Base-by-base conservation (phyloP, 2,329 filamentous ascomycete genomes). In the Curvularia sp. region DNA sequence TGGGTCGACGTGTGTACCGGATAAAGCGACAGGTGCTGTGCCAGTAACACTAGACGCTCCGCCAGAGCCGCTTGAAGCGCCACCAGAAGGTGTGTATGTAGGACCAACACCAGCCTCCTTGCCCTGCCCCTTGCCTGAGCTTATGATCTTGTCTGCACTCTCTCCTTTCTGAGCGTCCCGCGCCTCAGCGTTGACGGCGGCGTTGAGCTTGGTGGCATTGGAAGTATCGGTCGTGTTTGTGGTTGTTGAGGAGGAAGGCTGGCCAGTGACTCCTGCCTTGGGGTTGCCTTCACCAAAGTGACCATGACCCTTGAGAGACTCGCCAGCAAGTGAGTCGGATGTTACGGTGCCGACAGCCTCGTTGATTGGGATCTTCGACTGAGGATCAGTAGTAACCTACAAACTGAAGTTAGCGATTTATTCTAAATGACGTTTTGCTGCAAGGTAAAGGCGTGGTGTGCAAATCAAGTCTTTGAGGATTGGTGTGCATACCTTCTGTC, bases 311-410 rank as follows among this genome's bases (percentile, higher is more conserved):
- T 81, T 79, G 58, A 86, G 78, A 0, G 91, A 95, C 70, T 94
- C 88, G 58, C 87, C 89, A 10, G 92, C 92, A 5, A 96, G 86
- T 6, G 90, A 94, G 77, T 89, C 90, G 13, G 84, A 80, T 44
- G 84, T 79, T 1, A 94, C 83, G 26, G 81, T 69, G 52, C 92
- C 92, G 5, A 88, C 80, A 13, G 83, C 79, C 75, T 95, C 91
- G 15, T 80, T 74, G 58, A 82, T 84, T 18, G 63, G 59, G 28
- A 86, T 84, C 38, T 68, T 71, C 47, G 79, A 73, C 58, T 74
- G 70, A 52, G 82, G 80, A 70, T 86, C 84, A 47, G 74, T 81
- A 46, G 81, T 85, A 63, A 79, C 72, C 75, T 82, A 39, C 4
- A 3, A 7, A 28, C 15, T 20, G 20, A 15, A 24, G 20, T 65